Percentiles rank a stretch among this genome's conserved stretches.
phyloP scores from a whole-genome alignment of 345 rosid genomes.

The Eucalyptus tenuipes region DNA sequence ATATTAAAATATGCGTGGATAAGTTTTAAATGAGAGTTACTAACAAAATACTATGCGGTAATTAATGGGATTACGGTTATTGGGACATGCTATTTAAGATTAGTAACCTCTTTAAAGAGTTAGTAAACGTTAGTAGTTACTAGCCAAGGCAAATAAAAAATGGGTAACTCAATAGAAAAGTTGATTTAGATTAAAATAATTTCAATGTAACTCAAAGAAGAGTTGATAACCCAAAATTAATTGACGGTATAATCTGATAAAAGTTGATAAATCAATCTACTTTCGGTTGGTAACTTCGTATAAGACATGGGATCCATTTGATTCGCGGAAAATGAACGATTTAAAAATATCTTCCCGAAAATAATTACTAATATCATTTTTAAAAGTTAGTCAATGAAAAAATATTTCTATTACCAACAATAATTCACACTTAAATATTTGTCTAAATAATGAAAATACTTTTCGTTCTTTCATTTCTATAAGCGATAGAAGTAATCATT shows the following conservation, averaged over 20 bases:
- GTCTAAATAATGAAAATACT: no score
- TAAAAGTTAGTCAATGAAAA: no score
- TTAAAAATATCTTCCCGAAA: fast-evolving
- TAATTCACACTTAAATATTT: no score
- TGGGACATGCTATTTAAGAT: not conserved
- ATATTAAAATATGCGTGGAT: not conserved
- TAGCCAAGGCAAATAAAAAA: not conserved
- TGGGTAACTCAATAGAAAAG: not conserved
- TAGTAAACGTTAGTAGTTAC: not conserved
- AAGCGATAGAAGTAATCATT: fast-evolving
- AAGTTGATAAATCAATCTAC: not conserved
- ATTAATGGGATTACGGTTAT: not conserved
- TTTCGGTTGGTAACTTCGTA: not conserved
- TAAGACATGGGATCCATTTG: not conserved
- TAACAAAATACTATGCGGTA: not conserved
- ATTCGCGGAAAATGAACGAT: no score
- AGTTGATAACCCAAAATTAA: not conserved
- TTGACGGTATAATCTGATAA: not conserved
- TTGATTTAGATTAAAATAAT: not conserved
- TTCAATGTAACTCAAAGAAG: not conserved
- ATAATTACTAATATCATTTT: no score
- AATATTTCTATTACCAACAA: no score
- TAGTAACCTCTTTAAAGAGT: not conserved
- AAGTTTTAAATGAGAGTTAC: not conserved
- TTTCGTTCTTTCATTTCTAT: no score